Conservation (phyloP, 2,329 filamentous ascomycete genomes). For the Macrophomina phaseolina region DNA sequence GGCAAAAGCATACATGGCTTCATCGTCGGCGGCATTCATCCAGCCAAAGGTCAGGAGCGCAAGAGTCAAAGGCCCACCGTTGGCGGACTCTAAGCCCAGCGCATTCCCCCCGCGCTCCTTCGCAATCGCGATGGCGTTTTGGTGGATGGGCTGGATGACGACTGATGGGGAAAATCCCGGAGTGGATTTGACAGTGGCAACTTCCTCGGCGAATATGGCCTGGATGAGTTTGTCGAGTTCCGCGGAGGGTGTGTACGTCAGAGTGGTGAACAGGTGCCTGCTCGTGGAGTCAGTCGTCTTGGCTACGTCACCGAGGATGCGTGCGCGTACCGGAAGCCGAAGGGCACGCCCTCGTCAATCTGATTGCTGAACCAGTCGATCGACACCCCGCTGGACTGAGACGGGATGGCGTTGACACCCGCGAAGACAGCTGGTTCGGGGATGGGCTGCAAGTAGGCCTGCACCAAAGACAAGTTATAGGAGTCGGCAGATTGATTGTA, state of each 20-base stretch:
- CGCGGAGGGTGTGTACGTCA: constrained; percentile 43
- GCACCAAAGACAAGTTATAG: constrained; percentile 33
- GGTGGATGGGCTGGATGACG: constrained; percentile 29
- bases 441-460: not conserved
- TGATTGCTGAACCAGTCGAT: not conserved
- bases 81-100: constrained; percentile 31
- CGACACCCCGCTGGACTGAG: not conserved
- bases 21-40: not conserved
- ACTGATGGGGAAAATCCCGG: constrained; percentile 30
- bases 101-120: constrained; percentile 28
- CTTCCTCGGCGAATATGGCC: constrained; percentile 48
- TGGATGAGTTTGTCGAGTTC: constrained; percentile 35
- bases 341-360: not conserved
- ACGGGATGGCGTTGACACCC: not conserved
- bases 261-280: constrained; percentile 38
- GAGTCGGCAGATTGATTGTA: constrained; percentile 34
- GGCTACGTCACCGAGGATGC: not conserved
- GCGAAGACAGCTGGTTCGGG: not conserved
- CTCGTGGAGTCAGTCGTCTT: too few relatives aligned
- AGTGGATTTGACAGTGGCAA: constrained; percentile 37
- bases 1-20: not conserved
- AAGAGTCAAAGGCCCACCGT: constrained; percentile 23
- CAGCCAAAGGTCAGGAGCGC: not conserved
- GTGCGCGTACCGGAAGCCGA: constrained; percentile 16
- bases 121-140: constrained; percentile 17